Percentiles rank a stretch among this genome's conserved stretches.
Evolutionary conservation across 495 filamentous ascomycete genomes (phyloP).

Genomic region (Parmelia sp.): DNA sequence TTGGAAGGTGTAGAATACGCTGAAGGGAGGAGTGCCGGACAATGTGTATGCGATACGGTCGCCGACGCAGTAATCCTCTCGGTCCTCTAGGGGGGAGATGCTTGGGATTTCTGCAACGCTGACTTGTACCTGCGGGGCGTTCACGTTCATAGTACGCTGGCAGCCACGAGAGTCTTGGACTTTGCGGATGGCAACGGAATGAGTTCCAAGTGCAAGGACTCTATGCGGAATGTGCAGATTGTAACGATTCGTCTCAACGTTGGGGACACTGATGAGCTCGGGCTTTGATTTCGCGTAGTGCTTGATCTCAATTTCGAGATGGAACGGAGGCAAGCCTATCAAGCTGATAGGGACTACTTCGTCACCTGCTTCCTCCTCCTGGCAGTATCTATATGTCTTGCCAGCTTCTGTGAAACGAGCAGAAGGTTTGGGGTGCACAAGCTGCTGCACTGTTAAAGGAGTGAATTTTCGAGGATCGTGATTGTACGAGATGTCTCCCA

Average conservation of each 20-base stretch:
- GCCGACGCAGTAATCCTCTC: conserved; percentile 87
- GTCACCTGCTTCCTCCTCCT: conserved; percentile 69
- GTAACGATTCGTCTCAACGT: conserved; percentile 65
- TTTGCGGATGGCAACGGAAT: conserved; percentile 78
- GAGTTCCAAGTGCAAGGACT: conserved; percentile 74
- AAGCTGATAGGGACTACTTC: conserved; percentile 82
- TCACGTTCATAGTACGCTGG: conserved; percentile 59
- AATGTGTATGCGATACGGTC: conserved; percentile 87
- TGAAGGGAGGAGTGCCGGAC: conserved; percentile 81
- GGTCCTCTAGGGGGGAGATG: conserved; percentile 80
- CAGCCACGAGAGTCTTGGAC: conserved; percentile 83
- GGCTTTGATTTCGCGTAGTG: conserved; percentile 74
- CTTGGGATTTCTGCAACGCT: conserved; percentile 87
- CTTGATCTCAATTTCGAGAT: conserved; percentile 83
- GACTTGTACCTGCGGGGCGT: conserved; percentile 69
- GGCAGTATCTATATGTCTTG: conserved; percentile 93
- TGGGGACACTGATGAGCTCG: conserved; percentile 69
- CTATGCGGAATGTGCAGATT: conserved; percentile 77
- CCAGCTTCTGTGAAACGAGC: conserved; percentile 78
- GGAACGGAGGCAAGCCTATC: conserved; percentile 80
- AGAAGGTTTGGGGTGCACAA: conserved; percentile 71
- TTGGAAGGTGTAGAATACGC: conserved; percentile 85
- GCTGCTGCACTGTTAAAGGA: conserved; percentile 65
- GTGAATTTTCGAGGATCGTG: conserved; percentile 54
- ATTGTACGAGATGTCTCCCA: conserved; percentile 79